Evolutionary conservation across 2,329 filamentous ascomycete species (phyloP), one percentile per base, ranked within the genome.

Genomic region (Alternaria sp.): DNA sequence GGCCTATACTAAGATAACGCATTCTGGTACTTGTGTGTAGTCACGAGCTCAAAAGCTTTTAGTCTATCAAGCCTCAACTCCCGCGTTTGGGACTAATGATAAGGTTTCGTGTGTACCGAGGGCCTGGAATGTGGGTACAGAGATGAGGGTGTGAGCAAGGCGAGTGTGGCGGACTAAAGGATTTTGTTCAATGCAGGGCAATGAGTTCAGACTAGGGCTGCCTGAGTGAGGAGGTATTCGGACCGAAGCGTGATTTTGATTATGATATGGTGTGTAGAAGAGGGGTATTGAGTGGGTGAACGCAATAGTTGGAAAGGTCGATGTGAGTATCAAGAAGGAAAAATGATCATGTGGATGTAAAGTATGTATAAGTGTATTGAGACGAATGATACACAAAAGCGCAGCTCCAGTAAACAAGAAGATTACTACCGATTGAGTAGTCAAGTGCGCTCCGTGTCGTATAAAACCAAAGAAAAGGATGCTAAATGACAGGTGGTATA

Each of bases 401-500:
- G 43, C 43, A 21, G 37, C n/a, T 41, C 20, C 18, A 45, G 20
- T 21, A 45, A 21, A 45, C 43, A 21, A 53, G 30, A 41, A 41
- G 8, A 53, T 10, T 41, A 20, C 49, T 53, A 53, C 49, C 49
- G 20, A 25, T 53, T 53, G n/a, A 43, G 53, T 55, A 55, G 23
- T 41, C 33, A 28, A 25, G 12, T 26, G 23, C 21, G 18, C n/a
- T 37, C 37, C 30, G n/a, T 25, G 9, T 44, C 37, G 18, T 55
- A 7, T 18, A 23, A 25, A 44, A 55, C 11, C 21, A 26, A 44
- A 44, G 53, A 44, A 33, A 28, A 25, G 33, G 30, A 55, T 55
- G 37, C 37, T 43, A 44, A 44, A 43, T 37, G 21, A 55, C 53
- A 55, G 21, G 37, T 59, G 57, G 57, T 59, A 59, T 59, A 59